phyloP scores from a whole-genome alignment of 257 asterid species.

The Prunella vulgaris region DNA sequence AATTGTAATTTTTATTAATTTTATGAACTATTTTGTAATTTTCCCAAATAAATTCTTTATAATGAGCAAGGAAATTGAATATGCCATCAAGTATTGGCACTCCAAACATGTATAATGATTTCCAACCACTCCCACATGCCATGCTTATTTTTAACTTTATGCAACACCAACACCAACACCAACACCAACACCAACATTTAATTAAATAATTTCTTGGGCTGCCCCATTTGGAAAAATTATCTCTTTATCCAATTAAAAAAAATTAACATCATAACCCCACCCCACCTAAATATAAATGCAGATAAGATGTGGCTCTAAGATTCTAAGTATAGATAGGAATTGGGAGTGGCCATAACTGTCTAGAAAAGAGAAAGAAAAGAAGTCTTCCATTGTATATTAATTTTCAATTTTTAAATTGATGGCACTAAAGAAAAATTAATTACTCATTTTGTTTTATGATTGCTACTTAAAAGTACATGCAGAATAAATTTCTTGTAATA shows the following conservation, averaged over 20 bases:
- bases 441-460: background rate
- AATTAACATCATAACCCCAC: background rate
- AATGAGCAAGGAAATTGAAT: background rate
- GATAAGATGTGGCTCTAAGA: background rate
- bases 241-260: background rate
- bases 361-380: background rate
- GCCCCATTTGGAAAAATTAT: slow-evolving; percentile 19
- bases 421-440: background rate
- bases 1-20: no score
- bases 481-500: no score
- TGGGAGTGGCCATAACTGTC: slow-evolving; percentile 18
- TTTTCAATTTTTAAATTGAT: slow-evolving; percentile 5
- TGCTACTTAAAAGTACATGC: no score
- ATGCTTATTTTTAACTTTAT: slow-evolving; percentile 38
- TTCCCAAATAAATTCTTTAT: background rate
- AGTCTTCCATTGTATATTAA: background rate
- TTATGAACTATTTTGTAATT: no score
- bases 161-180: no score
- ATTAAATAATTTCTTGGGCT: slow-evolving; percentile 24
- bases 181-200: slow-evolving; percentile 34
- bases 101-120: slow-evolving; percentile 21
- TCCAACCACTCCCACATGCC: slow-evolving; percentile 43
- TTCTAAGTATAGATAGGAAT: background rate
- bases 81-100: background rate
- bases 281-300: slow-evolving; percentile 6